A percentile compares a stretch with the other conserved stretches of the same genome.
Evolutionary conservation across 2,329 filamentous ascomycete genomes (phyloP).

Genomic region (Sporothrix globosa): DNA sequence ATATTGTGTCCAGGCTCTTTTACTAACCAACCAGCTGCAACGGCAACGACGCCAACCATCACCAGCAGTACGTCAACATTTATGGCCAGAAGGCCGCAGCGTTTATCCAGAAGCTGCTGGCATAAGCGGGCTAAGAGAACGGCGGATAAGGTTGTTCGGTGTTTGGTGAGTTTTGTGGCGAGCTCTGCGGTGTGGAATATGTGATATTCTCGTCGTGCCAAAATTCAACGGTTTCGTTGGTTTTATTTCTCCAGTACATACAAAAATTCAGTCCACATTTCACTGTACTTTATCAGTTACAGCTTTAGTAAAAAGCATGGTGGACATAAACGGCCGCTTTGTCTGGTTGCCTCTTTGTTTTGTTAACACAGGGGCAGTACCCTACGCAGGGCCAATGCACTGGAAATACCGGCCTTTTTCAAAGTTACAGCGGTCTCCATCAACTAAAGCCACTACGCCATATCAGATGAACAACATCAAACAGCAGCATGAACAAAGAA

Average conservation of each 20-base stretch:
- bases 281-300: too few species aligned
- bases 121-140: neutral
- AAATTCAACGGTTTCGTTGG: neutral
- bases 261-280: neutral
- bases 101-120: constrained; percentile 55
- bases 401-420: neutral
- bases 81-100: constrained; percentile 62
- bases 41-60: constrained; percentile 61
- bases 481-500: neutral
- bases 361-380: neutral
- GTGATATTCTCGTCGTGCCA: neutral
- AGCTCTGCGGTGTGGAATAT: neutral
- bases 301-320: neutral
- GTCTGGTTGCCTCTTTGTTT: neutral
- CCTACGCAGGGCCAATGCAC: too few species aligned
- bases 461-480: too few species aligned
- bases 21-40: constrained; percentile 56
- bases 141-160: too few species aligned
- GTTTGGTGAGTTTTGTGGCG: neutral
- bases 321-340: neutral
- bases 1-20: too few species aligned
- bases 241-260: neutral
- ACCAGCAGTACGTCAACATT: constrained; percentile 65
- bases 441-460: neutral
- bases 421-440: neutral